Evolutionary conservation across 352 stramenopile species (phyloP), one percentile per base, ranked within the genome.

Genomic region (Phytopythium montanum): DNA sequence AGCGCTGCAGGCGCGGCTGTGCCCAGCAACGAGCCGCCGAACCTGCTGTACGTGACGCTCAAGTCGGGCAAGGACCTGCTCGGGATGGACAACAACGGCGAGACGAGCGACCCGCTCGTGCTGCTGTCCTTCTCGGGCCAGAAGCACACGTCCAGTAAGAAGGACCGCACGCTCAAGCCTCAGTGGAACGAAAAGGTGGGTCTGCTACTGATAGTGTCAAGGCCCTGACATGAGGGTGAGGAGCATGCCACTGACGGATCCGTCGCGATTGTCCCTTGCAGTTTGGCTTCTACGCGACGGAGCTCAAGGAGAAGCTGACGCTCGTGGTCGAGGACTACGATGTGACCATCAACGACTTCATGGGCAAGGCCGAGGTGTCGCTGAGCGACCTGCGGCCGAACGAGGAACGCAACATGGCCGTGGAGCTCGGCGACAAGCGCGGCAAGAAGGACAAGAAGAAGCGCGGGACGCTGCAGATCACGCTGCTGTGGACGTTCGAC

Each of bases 81-180:
- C 19, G 81, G 82, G 0, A 95, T 96, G 81, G 87, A 96, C 62
- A 77, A 83, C 38, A 75, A 90, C 48, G 88, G 85, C 28, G 90
- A 75, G 0, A 86, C 76, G 5, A 95, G 83, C 50, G 92, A 98
- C 54, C 92, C 92, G 12, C 76, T 97, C 18, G 88, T 96, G 53
- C 86, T 92, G 45, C 60, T 96, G 7, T 75, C 67, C 51, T 79
- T 76, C 54, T 81, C 76, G 18, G 85, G 89, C 21, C 90, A 95
- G 64, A 88, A 93, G 54, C 82, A 96, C 59, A 80, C 87, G 59
- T 86, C 81, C 7, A 85, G 59, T 18, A 88, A 76, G 63, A 90
- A 91, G 60, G 75, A 91, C 9, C 83, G 85, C 56, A 90, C 81
- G 23, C 65, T 93, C 19, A 68, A 72, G 6, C 81, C 81, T 0